These are phyloP conservation scores for Ambrosia trifida DNA, from an alignment of 129 eudicot genomes.

Conservation along the genomic window DNA sequence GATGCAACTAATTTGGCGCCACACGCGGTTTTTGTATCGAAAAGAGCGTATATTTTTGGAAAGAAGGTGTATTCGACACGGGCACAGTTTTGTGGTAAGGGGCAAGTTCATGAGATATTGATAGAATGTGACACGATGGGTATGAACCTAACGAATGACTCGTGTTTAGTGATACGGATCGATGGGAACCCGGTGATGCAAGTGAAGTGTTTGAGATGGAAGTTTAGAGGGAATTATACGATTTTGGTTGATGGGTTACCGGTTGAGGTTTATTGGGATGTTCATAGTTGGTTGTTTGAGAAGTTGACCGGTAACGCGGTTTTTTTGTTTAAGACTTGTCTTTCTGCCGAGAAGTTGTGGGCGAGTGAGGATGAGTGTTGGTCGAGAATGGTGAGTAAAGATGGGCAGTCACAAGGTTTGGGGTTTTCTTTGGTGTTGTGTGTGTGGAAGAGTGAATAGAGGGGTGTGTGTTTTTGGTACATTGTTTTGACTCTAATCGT, in stretches of 20 bases:
- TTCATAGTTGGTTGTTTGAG: conserved; percentile 66
- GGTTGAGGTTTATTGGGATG: conserved; percentile 79
- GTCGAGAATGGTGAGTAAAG: conserved; percentile 27
- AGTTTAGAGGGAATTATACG: conserved; percentile 64
- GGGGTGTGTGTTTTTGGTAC: conserved; percentile 22
- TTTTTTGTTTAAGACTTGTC: conserved; percentile 55
- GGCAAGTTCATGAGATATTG: conserved; percentile 48
- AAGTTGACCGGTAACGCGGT: conserved; percentile 52
- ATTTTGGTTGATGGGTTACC: conserved; percentile 67
- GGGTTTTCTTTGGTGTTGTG: conserved; percentile 70
- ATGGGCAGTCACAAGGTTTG: conserved; percentile 36
- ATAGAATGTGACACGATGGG: conserved; percentile 54
- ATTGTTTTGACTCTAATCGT: background rate
- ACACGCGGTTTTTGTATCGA: conserved; percentile 47
- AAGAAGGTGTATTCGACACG: conserved; percentile 49
- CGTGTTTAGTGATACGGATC: conserved; percentile 45
- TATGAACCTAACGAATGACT: conserved; percentile 26
- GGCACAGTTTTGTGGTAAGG: conserved; percentile 58
- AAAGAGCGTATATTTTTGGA: conserved; percentile 64
- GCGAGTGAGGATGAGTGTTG: conserved; percentile 31
- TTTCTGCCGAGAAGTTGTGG: conserved; percentile 52
- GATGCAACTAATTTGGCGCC: conserved; percentile 27
- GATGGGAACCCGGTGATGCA: conserved; percentile 57
- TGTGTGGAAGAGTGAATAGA: conserved; percentile 74
- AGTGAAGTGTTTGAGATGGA: conserved; percentile 62